Base-by-base conservation (phyloP, 495 filamentous ascomycete species). In the Tuber calosporum region DNA sequence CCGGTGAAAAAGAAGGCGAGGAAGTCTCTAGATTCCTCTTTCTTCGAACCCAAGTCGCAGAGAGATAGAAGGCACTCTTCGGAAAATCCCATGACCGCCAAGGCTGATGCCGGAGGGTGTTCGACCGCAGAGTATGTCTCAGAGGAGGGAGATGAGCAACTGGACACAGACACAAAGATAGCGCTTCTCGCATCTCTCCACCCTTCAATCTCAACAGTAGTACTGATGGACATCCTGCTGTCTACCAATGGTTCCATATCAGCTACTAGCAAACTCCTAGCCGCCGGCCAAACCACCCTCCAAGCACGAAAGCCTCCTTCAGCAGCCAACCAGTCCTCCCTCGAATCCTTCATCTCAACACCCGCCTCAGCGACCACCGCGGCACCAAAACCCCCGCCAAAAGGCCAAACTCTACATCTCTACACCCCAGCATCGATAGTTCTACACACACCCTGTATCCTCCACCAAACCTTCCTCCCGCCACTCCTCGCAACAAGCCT, bases 391-490 rank as follows among this genome's bases (percentile, higher is more conserved):
- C 70, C 42, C 41, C 90, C 90, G 7, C 89, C 87, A 74, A 97
- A 91, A 79, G 95, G 93, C 17, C 84, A 88, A 75, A 97, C 94
- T 0, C 82, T 97, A 11, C 90, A 94, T 81, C 86, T 98, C 0
- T 97, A 88, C 78, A 86, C 90, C 41, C 91, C 94, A 2, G 84
- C 87, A 45, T 93, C 97, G 80, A 86, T 97, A 39, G 89, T 90
- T 68, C 84, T 86, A 22, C 86, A 93, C 78, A 96, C 95, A 0
- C 92, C 95, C 26, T 92, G 90, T 13, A 90, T 97, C 76, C 89
- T 97, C 79, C 94, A 94, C 83, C 70, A 70, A 0, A 94, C 96
- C 79, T 97, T 97, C 80, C 86, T 98, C 0, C 89, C 92, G 0
- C 19, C 85, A 0, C 84, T 88, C 11, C 86, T 90, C 68, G 94